Percentiles rank a stretch among this genome's conserved stretches.
Evolutionary conservation across 306 rosid species (phyloP).

Genomic region (Quillaja saponaria): DNA sequence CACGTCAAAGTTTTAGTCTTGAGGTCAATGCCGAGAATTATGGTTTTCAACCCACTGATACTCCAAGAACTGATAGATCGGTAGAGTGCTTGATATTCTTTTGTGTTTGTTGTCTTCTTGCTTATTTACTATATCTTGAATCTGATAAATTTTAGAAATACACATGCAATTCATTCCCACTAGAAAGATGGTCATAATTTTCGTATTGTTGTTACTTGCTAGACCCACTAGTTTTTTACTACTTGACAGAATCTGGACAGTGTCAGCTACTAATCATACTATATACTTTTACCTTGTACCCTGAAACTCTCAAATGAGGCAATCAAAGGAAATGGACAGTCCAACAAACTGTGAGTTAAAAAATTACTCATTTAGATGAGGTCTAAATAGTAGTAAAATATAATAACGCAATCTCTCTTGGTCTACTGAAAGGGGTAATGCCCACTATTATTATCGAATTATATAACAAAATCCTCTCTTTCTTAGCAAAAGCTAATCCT

Average conservation of each 20-base stretch:
- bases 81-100: slow-evolving; percentile 43
- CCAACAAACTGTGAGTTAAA: background rate
- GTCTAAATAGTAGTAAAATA: too few species aligned
- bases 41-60: slow-evolving; percentile 85
- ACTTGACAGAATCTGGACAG: background rate
- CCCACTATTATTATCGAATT: too few species aligned
- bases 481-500: too few species aligned
- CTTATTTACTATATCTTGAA: slow-evolving; percentile 19
- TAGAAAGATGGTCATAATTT: slow-evolving; percentile 9
- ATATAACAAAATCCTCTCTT: too few species aligned
- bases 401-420: too few species aligned
- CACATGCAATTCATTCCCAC: slow-evolving; percentile 10
- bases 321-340: background rate
- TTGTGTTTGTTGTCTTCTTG: background rate
- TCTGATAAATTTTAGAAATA: slow-evolving; percentile 18
- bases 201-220: slow-evolving; percentile 12
- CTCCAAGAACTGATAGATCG: slow-evolving; percentile 98
- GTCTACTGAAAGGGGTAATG: too few species aligned
- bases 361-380: background rate
- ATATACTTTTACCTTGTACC: background rate
- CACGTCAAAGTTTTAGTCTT: slow-evolving; percentile 75
- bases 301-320: background rate
- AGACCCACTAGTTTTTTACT: background rate
- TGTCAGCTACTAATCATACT: too few species aligned
- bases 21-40: slow-evolving; percentile 86